Evolutionary conservation across 495 filamentous ascomycete genomes (phyloP), one percentile per base, ranked within the genome.

Genomic region (Saxispiralis lemnorum): DNA sequence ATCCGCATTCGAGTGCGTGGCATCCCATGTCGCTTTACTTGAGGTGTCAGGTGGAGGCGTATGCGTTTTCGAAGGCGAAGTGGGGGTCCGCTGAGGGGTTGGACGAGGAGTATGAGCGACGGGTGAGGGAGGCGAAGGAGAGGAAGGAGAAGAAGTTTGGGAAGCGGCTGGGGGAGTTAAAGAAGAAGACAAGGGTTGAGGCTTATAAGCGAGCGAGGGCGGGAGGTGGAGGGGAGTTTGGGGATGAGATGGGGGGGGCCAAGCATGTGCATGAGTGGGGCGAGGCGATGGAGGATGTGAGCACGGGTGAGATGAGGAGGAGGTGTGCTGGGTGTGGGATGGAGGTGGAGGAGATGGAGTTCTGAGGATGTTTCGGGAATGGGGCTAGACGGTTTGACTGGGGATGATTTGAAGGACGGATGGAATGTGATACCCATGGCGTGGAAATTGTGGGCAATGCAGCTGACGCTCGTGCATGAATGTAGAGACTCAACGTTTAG

Each of bases 21-120:
- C 87, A 94, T 54, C 83, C 89, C 64, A 96, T 97, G 89, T 89
- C 89, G 81, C 73, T 97, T 0, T 97, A 81, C 56, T 66, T 97
- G 7, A 78, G 92, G 0, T 95, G 76, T 46, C 92, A 97, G 55
- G 79, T 97, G 1, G 89, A 97, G 53, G 82, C 81, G 38, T 93
- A 93, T 55, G 89, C 84, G 1, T 80, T 94, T 53, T 75, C 69
- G 0, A 57, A 67, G 7, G 83, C 81, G 56, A 81, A 80, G 55
- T 96, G 89, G 89, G 89, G 88, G 0, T 81, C 78, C 0, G 55
- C 78, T 0, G 86, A 89, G 51, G 78, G 75, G 19, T 62, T 97
- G 24, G 92, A 97, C 57, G 82, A 72, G 17, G 92, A 97, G 60
- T 96, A 89, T 56, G 81, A 81, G 59, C 73, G 68, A 49, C 69